Percentiles rank a stretch among this genome's conserved stretches.
Conservation (phyloP, 2,329 filamentous ascomycete species). For the Ophiocordyceps camponoti-floridani region DNA sequence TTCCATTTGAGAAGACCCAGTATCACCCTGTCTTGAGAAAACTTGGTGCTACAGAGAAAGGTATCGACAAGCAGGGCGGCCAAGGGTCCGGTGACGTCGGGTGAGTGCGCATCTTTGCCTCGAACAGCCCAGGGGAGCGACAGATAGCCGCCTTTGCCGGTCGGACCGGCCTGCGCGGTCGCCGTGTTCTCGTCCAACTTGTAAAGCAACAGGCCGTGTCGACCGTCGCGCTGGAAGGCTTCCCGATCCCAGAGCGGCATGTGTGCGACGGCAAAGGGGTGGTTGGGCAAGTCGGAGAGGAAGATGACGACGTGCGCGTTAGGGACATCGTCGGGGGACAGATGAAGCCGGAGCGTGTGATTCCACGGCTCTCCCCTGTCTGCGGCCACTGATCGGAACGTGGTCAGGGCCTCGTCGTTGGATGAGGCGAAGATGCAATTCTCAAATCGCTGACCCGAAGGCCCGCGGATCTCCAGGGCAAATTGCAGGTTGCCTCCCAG, state of each 20-base stretch:
- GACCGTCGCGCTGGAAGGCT: conserved; percentile 75
- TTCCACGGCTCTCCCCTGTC: conserved; percentile 73
- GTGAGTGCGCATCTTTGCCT: conserved; percentile 46
- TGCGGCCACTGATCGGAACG: conserved; percentile 72
- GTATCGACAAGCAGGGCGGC: conserved; percentile 67
- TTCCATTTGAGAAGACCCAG: conserved; percentile 77
- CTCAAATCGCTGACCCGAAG: conserved; percentile 65
- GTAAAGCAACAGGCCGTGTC: conserved; percentile 68
- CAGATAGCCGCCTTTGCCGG: conserved; percentile 74
- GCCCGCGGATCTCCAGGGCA: conserved; percentile 70
- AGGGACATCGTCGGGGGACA: conserved; percentile 64
- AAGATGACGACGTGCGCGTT: conserved; percentile 79
- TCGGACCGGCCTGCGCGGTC: conserved; percentile 37
- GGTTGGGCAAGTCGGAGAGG: conserved; percentile 67
- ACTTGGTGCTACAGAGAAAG: conserved; percentile 83
- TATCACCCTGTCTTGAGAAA: conserved; percentile 80
- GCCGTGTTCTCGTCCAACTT: conserved; percentile 84
- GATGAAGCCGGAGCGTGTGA: conserved; percentile 66
- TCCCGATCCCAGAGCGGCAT: conserved; percentile 87
- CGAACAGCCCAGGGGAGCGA: conserved; percentile 62
- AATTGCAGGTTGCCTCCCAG: conserved; percentile 66
- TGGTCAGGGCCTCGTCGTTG: conserved; percentile 60
- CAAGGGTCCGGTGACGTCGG: conserved; percentile 63
- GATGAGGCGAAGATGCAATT: conserved; percentile 77
- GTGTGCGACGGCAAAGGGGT: conserved; percentile 81